Conservation (phyloP, 495 filamentous ascomycete species). For the Lepidopterella palustris region DNA sequence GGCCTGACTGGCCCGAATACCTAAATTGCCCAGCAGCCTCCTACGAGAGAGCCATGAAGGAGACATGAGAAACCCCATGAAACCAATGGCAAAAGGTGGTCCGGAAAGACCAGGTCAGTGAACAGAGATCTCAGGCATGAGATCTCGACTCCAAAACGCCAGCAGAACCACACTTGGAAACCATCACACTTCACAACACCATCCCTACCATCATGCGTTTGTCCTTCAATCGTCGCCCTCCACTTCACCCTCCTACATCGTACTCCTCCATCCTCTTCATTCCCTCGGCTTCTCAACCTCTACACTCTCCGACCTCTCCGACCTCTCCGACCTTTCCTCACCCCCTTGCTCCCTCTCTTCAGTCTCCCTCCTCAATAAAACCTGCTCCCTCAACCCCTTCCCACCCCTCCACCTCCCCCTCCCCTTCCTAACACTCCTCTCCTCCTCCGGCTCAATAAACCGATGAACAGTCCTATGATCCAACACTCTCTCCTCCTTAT, state of each 20-base stretch:
- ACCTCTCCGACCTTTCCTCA: background rate
- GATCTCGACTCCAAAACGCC: too few relatives aligned
- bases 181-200: too few relatives aligned
- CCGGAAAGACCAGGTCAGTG: too few relatives aligned
- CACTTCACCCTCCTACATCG: conserved; percentile 6
- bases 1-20: too few relatives aligned
- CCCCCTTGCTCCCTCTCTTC: conserved; percentile 1
- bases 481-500: conserved; percentile 56
- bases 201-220: too few relatives aligned
- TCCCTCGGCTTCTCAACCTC: background rate
- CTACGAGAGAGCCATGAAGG: too few relatives aligned
- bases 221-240: too few relatives aligned
- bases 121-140: too few relatives aligned
- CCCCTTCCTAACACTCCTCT: conserved; percentile 31
- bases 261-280: background rate
- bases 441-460: conserved; percentile 38
- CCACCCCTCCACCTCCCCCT: conserved; percentile 26
- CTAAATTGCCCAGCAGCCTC: too few relatives aligned
- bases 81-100: too few relatives aligned
- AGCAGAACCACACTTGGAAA: too few relatives aligned
- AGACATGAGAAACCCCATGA: too few relatives aligned
- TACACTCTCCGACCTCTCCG: background rate
- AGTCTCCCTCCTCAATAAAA: conserved; percentile 1
- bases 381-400: conserved; percentile 1
- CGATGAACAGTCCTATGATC: conserved; percentile 39